Evolutionary conservation across 192 early-diverging fungal genomes (phyloP), one percentile per base, ranked within the genome.

Genomic region (Haplosporangium gracile): DNA sequence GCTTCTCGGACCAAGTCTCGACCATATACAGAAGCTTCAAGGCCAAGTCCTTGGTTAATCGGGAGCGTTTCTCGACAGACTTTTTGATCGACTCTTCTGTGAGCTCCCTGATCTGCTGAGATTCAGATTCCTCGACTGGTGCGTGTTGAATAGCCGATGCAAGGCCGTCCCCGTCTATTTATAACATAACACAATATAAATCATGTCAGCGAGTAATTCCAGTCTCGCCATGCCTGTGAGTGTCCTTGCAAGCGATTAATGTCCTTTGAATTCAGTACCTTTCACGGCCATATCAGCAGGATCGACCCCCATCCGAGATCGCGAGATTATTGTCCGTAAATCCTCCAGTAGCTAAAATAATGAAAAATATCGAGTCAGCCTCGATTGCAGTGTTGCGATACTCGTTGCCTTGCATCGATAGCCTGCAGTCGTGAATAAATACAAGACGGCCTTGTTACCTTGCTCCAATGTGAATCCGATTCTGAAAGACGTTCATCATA

Each of bases 391-490:
- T 10, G 2, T 13, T 11, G 29, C 60, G 3, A 32, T 29, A 65
- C 2, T 2, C 26, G 4, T 13, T 65, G n/a, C 29, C 11, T 32
- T 16, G 29, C 60, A 15, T 65, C 13, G n/a, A 13, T 65, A 65
- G 0, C 13, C 13, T 32, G 8, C n/a, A 32, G 2, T 51, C 20
- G 60, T 29, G 36, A 57, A 36, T 29, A 72, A 26, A 73, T 24
- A 65, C 60, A 65, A 32, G 55, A 22, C 29, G 9, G 36, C 0
- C 9, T 3, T 38, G 49, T 75, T 39, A 91, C 92, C 70, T 83
- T 80, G 70, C 88, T 90, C 92, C 92, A 93, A 75, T 88, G 78
- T 20, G 69, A 29, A 73, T 91, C 91, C 34, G 91, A 70, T 11
- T 86, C 42, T 60, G 78, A 81, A 42, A 92, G 89, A 39, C 89